Evolutionary conservation across 2,329 filamentous ascomycete genomes (phyloP).

Genomic region (Dothistroma septosporum): DNA sequence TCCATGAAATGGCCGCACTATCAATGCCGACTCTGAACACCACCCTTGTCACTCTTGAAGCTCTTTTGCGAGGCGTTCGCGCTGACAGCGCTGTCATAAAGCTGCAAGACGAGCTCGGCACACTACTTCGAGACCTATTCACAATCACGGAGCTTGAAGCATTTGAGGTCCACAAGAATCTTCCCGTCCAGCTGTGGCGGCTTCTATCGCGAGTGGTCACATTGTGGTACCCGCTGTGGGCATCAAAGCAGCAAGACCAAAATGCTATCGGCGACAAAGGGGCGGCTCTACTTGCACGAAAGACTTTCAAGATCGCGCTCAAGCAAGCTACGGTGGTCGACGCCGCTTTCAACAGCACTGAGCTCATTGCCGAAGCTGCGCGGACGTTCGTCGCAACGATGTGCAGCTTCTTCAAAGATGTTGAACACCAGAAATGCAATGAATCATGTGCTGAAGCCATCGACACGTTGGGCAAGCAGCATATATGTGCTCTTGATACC

Average conservation of each 20-base stretch:
- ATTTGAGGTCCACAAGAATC: conserved; percentile 1
- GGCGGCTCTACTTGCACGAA: conserved; percentile 1
- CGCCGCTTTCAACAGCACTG: background rate
- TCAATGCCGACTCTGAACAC: background rate
- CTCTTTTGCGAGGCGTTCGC: conserved; percentile 12
- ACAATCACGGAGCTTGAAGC: background rate
- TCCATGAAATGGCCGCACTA: background rate
- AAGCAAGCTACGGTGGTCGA: conserved; percentile 1
- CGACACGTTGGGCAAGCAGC: conserved; percentile 2
- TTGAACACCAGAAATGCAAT: conserved; percentile 1
- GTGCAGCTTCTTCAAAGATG: conserved; percentile 11
- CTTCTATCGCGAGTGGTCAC: conserved; percentile 15
- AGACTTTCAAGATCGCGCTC: conserved; percentile 12
- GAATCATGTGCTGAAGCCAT: background rate
- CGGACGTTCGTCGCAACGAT: conserved; percentile 15
- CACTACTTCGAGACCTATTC: conserved; percentile 8
- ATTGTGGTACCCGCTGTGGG: conserved; percentile 23
- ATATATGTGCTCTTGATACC: background rate
- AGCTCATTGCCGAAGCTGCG: conserved; percentile 3
- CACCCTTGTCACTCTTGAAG: conserved; percentile 6
- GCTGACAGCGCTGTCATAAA: conserved; percentile 11
- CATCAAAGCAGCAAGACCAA: conserved; percentile 7
- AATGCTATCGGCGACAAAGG: background rate
- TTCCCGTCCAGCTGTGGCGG: conserved; percentile 18
- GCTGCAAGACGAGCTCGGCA: conserved; percentile 10